phyloP scores from a whole-genome alignment of 352 stramenopile genomes.

The Saprolegnia parasitica region DNA sequence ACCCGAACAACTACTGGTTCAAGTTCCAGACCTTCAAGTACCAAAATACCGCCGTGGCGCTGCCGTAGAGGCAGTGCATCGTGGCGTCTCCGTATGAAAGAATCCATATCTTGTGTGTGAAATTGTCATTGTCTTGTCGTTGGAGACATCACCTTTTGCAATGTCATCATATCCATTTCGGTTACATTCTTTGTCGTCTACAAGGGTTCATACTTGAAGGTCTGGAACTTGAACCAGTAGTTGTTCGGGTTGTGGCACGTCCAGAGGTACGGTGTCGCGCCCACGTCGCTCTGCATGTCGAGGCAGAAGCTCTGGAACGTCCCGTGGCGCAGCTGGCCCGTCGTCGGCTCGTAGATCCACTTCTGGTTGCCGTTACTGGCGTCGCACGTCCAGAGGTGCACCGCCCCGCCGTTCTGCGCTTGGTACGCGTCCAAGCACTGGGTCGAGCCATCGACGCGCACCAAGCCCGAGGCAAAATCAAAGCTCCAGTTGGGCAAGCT shows the following conservation, averaged over 20 bases:
- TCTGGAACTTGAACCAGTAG: constrained; percentile 5
- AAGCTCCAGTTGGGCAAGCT: neutral
- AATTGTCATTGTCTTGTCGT: too few relatives aligned
- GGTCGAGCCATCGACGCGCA: neutral
- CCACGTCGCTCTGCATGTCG: constrained; percentile 35
- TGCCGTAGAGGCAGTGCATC: too few relatives aligned
- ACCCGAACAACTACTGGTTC: neutral
- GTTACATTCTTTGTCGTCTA: too few relatives aligned
- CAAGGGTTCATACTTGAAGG: too few relatives aligned
- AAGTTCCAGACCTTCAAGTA: too few relatives aligned
- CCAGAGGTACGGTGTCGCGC: constrained; percentile 9
- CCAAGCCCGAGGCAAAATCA: neutral
- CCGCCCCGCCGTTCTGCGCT: constrained; percentile 41
- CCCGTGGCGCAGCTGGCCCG: constrained; percentile 40
- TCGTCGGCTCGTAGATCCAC: constrained; percentile 47
- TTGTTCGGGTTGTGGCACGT: neutral
- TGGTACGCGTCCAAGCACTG: constrained; percentile 35
- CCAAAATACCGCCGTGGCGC: too few relatives aligned
- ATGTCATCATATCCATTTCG: too few relatives aligned
- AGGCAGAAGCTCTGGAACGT: constrained; percentile 50
- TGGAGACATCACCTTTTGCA: too few relatives aligned
- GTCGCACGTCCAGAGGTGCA: constrained; percentile 56
- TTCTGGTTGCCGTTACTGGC: constrained; percentile 59
- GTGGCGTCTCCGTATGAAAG: too few relatives aligned
- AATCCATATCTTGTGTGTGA: too few relatives aligned